Conservation (phyloP, 1,139 yeast genomes). For the Pichia sp. region DNA sequence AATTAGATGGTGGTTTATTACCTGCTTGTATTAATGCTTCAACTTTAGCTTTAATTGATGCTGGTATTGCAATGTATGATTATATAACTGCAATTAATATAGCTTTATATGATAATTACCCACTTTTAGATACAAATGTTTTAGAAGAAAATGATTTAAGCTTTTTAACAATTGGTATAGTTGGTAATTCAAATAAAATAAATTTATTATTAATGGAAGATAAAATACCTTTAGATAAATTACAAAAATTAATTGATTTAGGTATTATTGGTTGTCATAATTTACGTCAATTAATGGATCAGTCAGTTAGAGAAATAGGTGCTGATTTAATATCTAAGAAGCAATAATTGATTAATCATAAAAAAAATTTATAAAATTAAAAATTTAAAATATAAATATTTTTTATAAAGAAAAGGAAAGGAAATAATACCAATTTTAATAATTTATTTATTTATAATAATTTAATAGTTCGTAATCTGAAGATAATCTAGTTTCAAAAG, state of each 20-base stretch:
- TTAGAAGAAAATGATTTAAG: slow-evolving; percentile 83
- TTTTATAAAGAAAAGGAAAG: too few species aligned
- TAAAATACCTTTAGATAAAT: slow-evolving; percentile 73
- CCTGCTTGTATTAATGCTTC: slow-evolving; percentile 82
- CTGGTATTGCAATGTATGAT: slow-evolving; percentile 93
- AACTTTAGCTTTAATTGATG: slow-evolving; percentile 86
- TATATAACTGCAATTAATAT: slow-evolving; percentile 77
- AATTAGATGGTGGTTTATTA: slow-evolving; percentile 87
- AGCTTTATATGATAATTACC: slow-evolving; percentile 63
- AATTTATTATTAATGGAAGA: slow-evolving; percentile 74
- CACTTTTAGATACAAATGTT: slow-evolving; percentile 74
- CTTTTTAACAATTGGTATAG: slow-evolving; percentile 71
- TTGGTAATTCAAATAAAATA: slow-evolving; percentile 71
- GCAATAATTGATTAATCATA: slow-evolving; percentile 6
- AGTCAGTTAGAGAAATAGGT: slow-evolving; percentile 55
- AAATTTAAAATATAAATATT: too few species aligned
- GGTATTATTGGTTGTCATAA: slow-evolving; percentile 88
- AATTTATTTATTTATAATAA: too few species aligned
- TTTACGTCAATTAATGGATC: slow-evolving; percentile 80
- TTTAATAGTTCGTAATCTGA: too few species aligned
- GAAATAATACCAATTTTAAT: too few species aligned
- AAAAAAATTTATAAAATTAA: too few species aligned
- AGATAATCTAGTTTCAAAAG: too few species aligned
- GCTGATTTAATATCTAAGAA: slow-evolving; percentile 24
- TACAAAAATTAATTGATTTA: slow-evolving; percentile 72